Conservation (phyloP, 352 stramenopile species). For the Phytophthora constricta region DNA sequence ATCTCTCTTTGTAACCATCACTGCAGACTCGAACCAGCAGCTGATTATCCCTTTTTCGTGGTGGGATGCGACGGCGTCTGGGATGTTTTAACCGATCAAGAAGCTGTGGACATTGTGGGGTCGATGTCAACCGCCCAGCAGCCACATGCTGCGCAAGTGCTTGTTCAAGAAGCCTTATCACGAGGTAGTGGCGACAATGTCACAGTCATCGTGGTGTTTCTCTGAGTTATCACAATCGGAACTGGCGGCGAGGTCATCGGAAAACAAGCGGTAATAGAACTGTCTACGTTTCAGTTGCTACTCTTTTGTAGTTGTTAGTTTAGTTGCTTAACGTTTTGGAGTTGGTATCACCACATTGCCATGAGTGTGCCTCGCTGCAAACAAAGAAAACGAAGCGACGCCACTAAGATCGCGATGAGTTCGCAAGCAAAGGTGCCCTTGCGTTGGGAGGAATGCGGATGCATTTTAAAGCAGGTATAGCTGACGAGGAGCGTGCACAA, state of each 20-base stretch:
- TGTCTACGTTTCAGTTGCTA: too few species aligned
- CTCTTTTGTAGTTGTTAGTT: too few species aligned
- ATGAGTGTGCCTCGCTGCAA: too few species aligned
- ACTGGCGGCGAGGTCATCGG: too few species aligned
- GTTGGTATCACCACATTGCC: not conserved
- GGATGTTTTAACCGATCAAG: slow-evolving; percentile 81
- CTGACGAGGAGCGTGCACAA: not conserved
- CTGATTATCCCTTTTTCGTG: slow-evolving; percentile 72
- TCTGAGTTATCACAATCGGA: slow-evolving; percentile 33
- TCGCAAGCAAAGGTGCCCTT: slow-evolving; percentile 8
- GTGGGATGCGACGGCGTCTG: slow-evolving; percentile 84
- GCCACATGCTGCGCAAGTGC: slow-evolving; percentile 49
- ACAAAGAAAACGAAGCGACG: slow-evolving; percentile 18
- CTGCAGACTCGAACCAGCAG: slow-evolving; percentile 51
- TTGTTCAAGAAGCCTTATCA: slow-evolving; percentile 63
- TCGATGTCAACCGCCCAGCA: slow-evolving; percentile 44
- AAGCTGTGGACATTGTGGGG: slow-evolving; percentile 69
- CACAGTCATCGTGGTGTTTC: slow-evolving; percentile 78
- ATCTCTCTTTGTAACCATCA: not conserved
- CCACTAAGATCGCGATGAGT: not conserved
- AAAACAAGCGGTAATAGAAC: too few species aligned
- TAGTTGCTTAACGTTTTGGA: too few species aligned
- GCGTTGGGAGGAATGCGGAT: slow-evolving; percentile 31
- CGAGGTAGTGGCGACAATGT: slow-evolving; percentile 80
- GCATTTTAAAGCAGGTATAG: slow-evolving; percentile 36